These are phyloP conservation scores for Macrocybe gigantea DNA, from an alignment of 768 basidiomycete species.

Conservation along the genomic window DNA sequence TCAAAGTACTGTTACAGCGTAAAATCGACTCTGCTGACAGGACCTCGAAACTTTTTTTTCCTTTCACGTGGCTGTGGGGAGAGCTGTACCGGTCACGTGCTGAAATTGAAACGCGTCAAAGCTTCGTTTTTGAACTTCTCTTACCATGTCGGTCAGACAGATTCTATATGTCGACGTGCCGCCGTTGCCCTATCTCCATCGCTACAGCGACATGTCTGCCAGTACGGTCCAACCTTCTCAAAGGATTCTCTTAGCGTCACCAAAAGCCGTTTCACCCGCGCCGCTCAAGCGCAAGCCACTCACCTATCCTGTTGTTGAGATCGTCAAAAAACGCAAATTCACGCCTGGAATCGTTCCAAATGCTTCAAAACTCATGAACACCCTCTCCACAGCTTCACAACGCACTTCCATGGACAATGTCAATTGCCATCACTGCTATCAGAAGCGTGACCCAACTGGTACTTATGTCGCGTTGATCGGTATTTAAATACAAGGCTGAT, in stretches of 20 bases:
- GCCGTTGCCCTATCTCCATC: conserved; percentile 32
- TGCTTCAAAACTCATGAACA: too few species aligned
- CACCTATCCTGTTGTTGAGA: too few species aligned
- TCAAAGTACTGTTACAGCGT: conserved; percentile 2
- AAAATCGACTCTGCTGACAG: conserved; percentile 7
- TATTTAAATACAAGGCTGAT: conserved; percentile 1
- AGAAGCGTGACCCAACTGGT: conserved; percentile 52
- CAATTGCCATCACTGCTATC: conserved; percentile 71
- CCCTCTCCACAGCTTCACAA: too few species aligned
- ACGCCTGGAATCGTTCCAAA: too few species aligned
- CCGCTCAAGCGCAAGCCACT: too few species aligned
- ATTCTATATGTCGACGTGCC: conserved; percentile 36
- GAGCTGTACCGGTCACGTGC: too few species aligned
- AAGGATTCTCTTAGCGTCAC: conserved; percentile 24
- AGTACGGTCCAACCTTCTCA: conserved; percentile 19
- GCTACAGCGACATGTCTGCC: background rate
- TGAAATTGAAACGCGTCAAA: too few species aligned
- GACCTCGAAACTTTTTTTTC: conserved; percentile 27
- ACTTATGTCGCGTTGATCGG: conserved; percentile 11
- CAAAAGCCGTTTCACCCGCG: too few species aligned
- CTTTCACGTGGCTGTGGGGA: background rate
- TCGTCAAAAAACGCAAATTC: too few species aligned
- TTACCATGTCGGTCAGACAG: too few species aligned
- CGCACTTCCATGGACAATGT: conserved; percentile 26
- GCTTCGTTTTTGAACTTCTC: too few species aligned